These are phyloP conservation scores for Metrosideros polymorpha DNA, from an alignment of 441 rosid genomes.

Conservation along the genomic window DNA sequence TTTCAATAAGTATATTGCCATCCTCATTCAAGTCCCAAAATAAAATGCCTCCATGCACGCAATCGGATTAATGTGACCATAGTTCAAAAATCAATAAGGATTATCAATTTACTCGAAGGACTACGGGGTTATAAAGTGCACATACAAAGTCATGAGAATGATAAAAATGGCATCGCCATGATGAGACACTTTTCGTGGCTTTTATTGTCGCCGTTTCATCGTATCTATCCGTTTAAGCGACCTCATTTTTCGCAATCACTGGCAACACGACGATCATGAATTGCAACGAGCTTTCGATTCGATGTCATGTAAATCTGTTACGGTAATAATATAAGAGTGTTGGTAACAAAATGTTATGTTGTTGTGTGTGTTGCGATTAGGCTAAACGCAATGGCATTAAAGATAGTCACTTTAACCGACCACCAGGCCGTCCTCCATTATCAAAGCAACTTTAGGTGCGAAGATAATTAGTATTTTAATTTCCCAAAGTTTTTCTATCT, in stretches of 20 bases:
- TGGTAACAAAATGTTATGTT: not conserved
- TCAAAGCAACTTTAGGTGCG: not conserved
- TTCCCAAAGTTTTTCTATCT: not conserved
- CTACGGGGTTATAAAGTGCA: not conserved
- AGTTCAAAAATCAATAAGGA: not conserved
- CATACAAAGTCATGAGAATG: not conserved
- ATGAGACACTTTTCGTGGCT: not conserved
- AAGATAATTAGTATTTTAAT: not conserved
- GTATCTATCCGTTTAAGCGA: not conserved
- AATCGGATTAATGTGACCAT: rapidly evolving
- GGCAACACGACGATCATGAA: rapidly evolving
- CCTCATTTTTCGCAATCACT: not conserved
- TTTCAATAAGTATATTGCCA: not conserved
- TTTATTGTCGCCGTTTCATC: not conserved
- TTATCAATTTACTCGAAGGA: not conserved
- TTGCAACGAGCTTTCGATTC: not conserved
- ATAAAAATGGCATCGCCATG: not conserved
- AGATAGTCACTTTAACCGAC: not conserved
- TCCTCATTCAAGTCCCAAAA: not conserved
- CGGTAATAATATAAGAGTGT: not conserved
- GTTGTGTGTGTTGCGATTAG: too few relatives aligned
- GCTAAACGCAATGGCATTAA: not conserved
- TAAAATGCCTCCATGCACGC: rapidly evolving
- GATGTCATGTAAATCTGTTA: not conserved
- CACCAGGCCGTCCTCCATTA: not conserved